phyloP scores from a whole-genome alignment of 176 grass and related monocot species.

The Aegilops bicornis region DNA sequence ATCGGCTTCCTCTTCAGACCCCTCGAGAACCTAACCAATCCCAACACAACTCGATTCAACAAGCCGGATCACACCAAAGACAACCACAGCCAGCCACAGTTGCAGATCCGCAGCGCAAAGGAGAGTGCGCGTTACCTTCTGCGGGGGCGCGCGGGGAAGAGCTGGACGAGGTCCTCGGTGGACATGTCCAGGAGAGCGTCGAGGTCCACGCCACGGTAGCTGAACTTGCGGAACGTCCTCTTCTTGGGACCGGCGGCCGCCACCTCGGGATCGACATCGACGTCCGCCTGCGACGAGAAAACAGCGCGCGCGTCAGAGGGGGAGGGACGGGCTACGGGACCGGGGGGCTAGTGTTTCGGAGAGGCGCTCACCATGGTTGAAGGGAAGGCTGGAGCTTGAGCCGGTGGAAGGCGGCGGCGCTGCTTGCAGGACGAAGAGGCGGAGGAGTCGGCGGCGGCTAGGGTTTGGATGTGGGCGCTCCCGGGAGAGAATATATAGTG shows the following conservation, averaged over 20 bases:
- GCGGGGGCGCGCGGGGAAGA: constrained; percentile 76
- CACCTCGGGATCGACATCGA: constrained; percentile 52
- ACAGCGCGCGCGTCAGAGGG: not conserved
- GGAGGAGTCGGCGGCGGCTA: constrained; percentile 24
- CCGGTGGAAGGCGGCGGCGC: not conserved
- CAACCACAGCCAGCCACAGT: not conserved
- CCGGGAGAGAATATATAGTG: constrained; percentile 20
- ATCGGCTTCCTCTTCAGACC: constrained; percentile 98
- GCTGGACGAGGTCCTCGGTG: constrained; percentile 84
- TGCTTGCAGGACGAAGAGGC: not conserved
- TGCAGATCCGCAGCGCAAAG: not conserved
- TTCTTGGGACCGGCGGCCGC: constrained; percentile 74
- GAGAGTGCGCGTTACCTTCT: constrained; percentile 43
- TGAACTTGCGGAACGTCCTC: constrained; percentile 99
- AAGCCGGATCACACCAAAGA: not conserved
- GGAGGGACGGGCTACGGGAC: not conserved
- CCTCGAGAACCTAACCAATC: constrained; percentile 69
- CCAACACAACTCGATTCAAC: not conserved
- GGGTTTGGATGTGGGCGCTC: constrained; percentile 24
- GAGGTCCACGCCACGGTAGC: constrained; percentile 93
- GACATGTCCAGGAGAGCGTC: constrained; percentile 98
- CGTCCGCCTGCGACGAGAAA: constrained; percentile 54
- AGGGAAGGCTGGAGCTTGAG: not conserved
- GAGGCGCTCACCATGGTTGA: constrained; percentile 40
- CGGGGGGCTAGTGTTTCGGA: not conserved